Conservation (phyloP, 78 protist species). For the Chrysochromulina parva region DNA sequence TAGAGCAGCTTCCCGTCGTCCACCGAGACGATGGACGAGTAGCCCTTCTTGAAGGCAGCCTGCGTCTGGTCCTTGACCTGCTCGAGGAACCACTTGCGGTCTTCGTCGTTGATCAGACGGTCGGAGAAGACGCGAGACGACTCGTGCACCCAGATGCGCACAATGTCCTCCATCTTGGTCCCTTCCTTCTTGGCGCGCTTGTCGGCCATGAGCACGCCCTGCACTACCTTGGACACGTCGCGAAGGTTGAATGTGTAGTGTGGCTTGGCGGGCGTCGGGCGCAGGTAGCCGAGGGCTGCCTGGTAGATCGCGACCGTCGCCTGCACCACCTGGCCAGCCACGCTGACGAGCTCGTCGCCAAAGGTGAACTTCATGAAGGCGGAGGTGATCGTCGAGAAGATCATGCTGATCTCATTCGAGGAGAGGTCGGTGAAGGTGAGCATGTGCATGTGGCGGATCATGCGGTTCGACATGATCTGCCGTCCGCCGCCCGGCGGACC, state of each 20-base stretch:
- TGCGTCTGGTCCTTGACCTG: not conserved
- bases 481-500: slow-evolving; percentile 92
- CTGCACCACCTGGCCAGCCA: slow-evolving; percentile 8
- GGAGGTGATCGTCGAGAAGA: slow-evolving; percentile 59
- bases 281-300: slow-evolving; percentile 38
- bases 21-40: not conserved
- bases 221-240: slow-evolving; percentile 81
- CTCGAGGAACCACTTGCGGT: slow-evolving; percentile 62
- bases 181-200: not conserved
- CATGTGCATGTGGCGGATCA: slow-evolving; percentile 73
- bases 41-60: not conserved
- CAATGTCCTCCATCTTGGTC: not conserved
- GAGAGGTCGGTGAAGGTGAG: slow-evolving; percentile 26
- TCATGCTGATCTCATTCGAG: not conserved
- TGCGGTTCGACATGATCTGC: slow-evolving; percentile 64
- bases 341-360: not conserved
- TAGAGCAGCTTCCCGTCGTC: not conserved
- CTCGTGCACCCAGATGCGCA: slow-evolving; percentile 89
- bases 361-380: slow-evolving; percentile 6
- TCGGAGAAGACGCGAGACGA: slow-evolving; percentile 83
- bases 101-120: slow-evolving; percentile 81
- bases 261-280: slow-evolving; percentile 87
- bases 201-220: slow-evolving; percentile 68
- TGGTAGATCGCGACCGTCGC: slow-evolving; percentile 50
- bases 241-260: slow-evolving; percentile 96